Evolutionary conservation across 495 filamentous ascomycete species (phyloP), one percentile per base, ranked within the genome.

Genomic region (Penicillium diatomitis): DNA sequence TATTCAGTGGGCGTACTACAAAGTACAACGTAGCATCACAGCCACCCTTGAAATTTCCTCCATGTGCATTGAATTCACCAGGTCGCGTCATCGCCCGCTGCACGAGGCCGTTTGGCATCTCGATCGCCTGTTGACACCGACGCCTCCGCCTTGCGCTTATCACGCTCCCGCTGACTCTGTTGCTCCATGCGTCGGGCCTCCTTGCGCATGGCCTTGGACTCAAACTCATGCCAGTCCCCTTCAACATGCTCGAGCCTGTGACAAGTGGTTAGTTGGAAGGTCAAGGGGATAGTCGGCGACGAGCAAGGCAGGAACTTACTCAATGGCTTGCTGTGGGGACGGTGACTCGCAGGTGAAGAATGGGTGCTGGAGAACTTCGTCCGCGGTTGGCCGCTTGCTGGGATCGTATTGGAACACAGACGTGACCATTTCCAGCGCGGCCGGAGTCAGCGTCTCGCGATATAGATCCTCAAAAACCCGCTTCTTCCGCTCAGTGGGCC

Each of bases 181-280:
- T 77, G 67, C 44, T 77, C 74, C 2, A 67, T 72, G 9, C 83
- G 80, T 30, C 78, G 75, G 29, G 81, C 83, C 59, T 96, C 90
- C 62, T 90, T 91, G 37, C 94, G 81, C 10, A 94, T 75, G 12
- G 90, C 89, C 72, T 99, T 99, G 27, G 87, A 94, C 72, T 99
- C 94, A 61, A 96, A 96, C 61, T 99, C 94, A 57, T 99, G 94
- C 94, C 94, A 99, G 55, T 99, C 94, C 37, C 94, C 94, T 60
- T 90, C 79, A 27, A 97, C 77, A 52, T 87, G 77, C 51, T 84
- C 79, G 48, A 99, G 75, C 56, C 88, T 94, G 42, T 27, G 48
- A n/a, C 9, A 10, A 33, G 20, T 49, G 43, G 60, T 51, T 49
- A 57, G 40, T 42, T 6, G 57, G 46, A 29, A 41, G 10, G 27